phyloP scores from a whole-genome alignment of 345 rosid genomes.

The Iberis pinnata region DNA sequence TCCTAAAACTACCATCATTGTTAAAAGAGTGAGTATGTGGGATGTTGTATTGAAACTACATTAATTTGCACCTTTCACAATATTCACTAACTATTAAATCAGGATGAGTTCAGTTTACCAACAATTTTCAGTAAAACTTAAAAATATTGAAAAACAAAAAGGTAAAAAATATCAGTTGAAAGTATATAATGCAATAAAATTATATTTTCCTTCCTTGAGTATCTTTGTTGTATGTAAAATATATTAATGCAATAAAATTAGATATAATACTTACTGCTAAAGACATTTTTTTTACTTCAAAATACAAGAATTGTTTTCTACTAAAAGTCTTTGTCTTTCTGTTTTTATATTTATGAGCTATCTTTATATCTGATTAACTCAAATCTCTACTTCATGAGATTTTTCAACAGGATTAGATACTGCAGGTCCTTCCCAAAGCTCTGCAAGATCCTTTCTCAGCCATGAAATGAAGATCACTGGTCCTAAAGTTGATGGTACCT shows the following conservation, averaged over 20 bases:
- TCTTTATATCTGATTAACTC: slow-evolving; percentile 25
- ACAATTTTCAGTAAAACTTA: background rate
- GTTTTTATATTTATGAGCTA: slow-evolving; percentile 7
- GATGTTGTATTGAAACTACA: too few relatives aligned
- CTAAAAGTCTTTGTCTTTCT: too few relatives aligned
- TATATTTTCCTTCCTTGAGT: background rate
- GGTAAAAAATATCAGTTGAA: too few relatives aligned
- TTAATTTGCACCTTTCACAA: too few relatives aligned
- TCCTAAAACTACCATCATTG: too few relatives aligned
- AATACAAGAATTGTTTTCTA: slow-evolving; percentile 23
- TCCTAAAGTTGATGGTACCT: slow-evolving; percentile 94
- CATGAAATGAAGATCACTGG: slow-evolving; percentile 76
- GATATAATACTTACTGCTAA: background rate
- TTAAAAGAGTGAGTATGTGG: too few relatives aligned
- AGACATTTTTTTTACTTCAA: slow-evolving; percentile 3
- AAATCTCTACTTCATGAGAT: slow-evolving; percentile 61
- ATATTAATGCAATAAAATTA: background rate
- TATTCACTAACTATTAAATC: too few relatives aligned
- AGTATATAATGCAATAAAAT: too few relatives aligned
- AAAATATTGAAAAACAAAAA: too few relatives aligned
- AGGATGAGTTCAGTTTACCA: too few relatives aligned
- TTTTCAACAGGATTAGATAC: slow-evolving; percentile 46
- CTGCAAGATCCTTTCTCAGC: slow-evolving; percentile 67
- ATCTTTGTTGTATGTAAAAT: background rate
- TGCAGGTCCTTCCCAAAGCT: slow-evolving; percentile 83